Evolutionary conservation across 1,284 basidiomycete genomes (phyloP).

Genomic region (Lentinus polychrous): DNA sequence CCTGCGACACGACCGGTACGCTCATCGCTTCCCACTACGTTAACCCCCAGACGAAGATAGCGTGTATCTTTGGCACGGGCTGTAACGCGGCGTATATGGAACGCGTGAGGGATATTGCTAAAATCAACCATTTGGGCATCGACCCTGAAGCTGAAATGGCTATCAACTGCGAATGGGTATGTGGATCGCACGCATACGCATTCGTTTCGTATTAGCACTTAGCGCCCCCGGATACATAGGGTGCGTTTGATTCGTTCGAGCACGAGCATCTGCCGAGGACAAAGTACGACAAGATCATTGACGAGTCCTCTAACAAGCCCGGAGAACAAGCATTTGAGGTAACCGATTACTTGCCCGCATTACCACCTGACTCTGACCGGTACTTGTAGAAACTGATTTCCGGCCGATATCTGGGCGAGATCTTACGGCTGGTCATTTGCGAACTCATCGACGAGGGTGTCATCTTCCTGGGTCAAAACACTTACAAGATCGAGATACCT

Average conservation of each 20-base stretch:
- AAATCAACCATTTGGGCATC: conserved; percentile 75
- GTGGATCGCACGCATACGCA: conserved; percentile 16
- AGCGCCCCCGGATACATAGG: conserved; percentile 38
- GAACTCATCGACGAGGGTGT: conserved; percentile 97
- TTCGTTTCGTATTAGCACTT: background rate
- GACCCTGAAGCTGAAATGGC: conserved; percentile 75
- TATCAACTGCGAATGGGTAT: conserved; percentile 95
- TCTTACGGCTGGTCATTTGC: conserved; percentile 88
- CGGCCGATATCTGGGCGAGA: conserved; percentile 95
- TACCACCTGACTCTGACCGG: background rate
- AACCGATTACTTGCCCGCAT: conserved; percentile 8
- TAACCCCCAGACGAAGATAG: conserved; percentile 85
- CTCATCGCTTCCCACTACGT: conserved; percentile 97
- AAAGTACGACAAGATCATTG: conserved; percentile 91
- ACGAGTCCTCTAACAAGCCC: conserved; percentile 94
- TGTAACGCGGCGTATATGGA: conserved; percentile 99
- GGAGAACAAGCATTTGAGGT: conserved; percentile 91
- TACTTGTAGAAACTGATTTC: conserved; percentile 88
- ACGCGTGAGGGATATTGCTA: conserved; percentile 67
- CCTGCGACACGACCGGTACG: conserved; percentile 97
- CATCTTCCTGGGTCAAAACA: conserved; percentile 95
- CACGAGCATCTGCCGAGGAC: conserved; percentile 93
- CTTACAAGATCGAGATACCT: conserved; percentile 92
- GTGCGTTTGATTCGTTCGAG: conserved; percentile 95
- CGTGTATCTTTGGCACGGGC: conserved; percentile 96